phyloP scores from a whole-genome alignment of 78 protist species.

The Dictyostelium capitatum region DNA sequence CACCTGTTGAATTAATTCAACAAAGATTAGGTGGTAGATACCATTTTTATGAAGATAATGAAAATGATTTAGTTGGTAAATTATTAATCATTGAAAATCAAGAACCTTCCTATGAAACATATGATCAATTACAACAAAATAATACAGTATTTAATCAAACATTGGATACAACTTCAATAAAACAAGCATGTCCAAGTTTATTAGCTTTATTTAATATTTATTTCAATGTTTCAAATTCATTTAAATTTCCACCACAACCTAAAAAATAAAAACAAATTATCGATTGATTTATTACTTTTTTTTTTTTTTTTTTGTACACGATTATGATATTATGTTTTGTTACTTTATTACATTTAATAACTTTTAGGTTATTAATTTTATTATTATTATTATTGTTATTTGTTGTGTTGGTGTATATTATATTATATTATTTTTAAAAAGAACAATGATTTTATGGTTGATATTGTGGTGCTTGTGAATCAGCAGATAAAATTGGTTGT shows the following conservation, averaged over 20 bases:
- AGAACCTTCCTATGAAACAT: conserved; percentile 7
- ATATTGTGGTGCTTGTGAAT: no score
- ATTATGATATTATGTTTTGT: no score
- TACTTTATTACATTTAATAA: no score
- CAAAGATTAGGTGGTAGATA: conserved; percentile 71
- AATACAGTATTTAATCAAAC: not conserved
- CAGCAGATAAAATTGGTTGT: no score
- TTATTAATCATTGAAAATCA: not conserved
- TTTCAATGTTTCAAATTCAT: not conserved
- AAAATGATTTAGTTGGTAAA: not conserved
- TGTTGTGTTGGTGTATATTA: no score
- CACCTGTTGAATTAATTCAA: conserved; percentile 67
- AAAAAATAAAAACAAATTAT: not conserved
- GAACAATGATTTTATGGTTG: no score
- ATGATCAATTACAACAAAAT: not conserved
- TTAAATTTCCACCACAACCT: not conserved
- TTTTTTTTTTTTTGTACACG: no score
- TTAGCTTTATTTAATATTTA: conserved; percentile 66
- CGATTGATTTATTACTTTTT: no score
- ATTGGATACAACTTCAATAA: conserved; percentile 69
- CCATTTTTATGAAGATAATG: conserved; percentile 31
- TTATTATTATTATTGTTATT: no score
- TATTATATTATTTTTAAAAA: no score
- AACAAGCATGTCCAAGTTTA: conserved; percentile 73
- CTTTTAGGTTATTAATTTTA: no score